Base-by-base conservation (phyloP, 2,329 filamentous ascomycete genomes). In the Fusarium luffae region DNA sequence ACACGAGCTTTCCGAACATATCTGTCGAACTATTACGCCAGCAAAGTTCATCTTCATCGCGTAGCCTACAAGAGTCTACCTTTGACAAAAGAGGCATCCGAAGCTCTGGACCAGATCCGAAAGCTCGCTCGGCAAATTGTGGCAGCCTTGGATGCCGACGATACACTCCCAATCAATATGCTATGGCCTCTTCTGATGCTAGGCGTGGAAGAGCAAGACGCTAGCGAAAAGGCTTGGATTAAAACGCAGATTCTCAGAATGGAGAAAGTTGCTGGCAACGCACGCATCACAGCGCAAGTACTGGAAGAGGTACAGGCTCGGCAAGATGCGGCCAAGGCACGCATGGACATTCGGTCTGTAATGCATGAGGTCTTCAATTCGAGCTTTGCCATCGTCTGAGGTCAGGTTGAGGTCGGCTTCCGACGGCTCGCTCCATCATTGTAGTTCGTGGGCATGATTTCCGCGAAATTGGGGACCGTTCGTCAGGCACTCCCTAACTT, bases 141-240 rank as follows among this genome's bases (percentile, higher is more conserved):
- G 12, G 66, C 68, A 3, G 78, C 82, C n/a, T 71, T 81, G 10
- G 79, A 82, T 28, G 76, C 76, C 2, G 80, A 83, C 14, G 82
- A 84, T 34, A 79, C 83, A 11, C 76, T 88, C 3, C 85, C 86
- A 0, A 84, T 87, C 49, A 88, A 85, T 62, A 83, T 88, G 79
- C 78, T 88, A 7, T 88, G 85, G 87, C 86, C 86, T 3, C 75
- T 88, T 10, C 76, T 88, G 42, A 86, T 89, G 82, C 80, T 85
- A 66, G 86, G 86, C 0, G 83, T 82, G 11, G 86, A 89, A 71
- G 85, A 86, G 65, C 82, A 85, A n/a, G 82, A 84, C 48, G 42
- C 74, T 0, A 78, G 80, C 7, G 84, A 86, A 69, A 78, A 85
- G 48, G 74, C 69, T 8, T 87, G 86, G 85, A 86, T 89, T 56